These are phyloP conservation scores for Microbotryum lychnidis-dioicae DNA, from an alignment of 1,284 basidiomycete species.

Conservation along the genomic window DNA sequence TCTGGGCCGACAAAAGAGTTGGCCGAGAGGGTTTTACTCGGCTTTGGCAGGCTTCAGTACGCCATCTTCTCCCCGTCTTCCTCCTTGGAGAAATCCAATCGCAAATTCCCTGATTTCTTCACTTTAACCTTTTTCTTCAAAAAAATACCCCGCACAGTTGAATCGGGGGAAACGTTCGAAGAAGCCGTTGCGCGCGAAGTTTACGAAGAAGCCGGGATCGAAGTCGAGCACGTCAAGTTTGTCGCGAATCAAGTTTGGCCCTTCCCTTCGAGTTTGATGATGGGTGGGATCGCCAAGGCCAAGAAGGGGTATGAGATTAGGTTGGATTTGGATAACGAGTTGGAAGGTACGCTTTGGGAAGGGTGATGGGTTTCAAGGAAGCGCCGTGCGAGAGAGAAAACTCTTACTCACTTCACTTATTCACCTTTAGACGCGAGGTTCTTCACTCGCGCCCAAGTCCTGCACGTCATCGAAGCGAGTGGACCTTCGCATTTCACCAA, in stretches of 20 bases:
- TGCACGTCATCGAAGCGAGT: slow-evolving; percentile 53
- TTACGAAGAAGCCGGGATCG: slow-evolving; percentile 88
- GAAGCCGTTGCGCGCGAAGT: slow-evolving; percentile 88
- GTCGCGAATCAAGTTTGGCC: slow-evolving; percentile 25
- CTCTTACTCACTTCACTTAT: neutral
- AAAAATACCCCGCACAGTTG: slow-evolving; percentile 39
- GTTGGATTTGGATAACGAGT: slow-evolving; percentile 86
- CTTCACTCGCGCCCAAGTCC: slow-evolving; percentile 68
- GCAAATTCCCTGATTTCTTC: neutral
- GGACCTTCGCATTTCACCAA: slow-evolving; percentile 51
- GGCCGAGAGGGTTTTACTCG: slow-evolving; percentile 58
- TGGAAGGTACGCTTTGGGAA: slow-evolving; percentile 56
- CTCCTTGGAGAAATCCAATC: neutral
- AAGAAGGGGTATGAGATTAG: slow-evolving; percentile 54
- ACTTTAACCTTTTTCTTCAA: no score
- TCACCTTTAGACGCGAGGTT: slow-evolving; percentile 64
- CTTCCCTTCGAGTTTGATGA: slow-evolving; percentile 32
- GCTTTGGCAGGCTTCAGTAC: slow-evolving; percentile 71
- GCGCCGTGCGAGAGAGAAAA: no score
- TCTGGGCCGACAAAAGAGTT: slow-evolving; percentile 61
- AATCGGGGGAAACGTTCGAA: slow-evolving; percentile 90
- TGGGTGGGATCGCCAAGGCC: slow-evolving; percentile 30
- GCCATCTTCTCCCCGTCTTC: slow-evolving; percentile 36
- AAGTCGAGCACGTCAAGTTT: slow-evolving; percentile 60
- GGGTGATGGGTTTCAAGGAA: no score